Base-by-base conservation (phyloP, 2,329 filamentous ascomycete genomes). In the Colletotrichum graminicola region DNA sequence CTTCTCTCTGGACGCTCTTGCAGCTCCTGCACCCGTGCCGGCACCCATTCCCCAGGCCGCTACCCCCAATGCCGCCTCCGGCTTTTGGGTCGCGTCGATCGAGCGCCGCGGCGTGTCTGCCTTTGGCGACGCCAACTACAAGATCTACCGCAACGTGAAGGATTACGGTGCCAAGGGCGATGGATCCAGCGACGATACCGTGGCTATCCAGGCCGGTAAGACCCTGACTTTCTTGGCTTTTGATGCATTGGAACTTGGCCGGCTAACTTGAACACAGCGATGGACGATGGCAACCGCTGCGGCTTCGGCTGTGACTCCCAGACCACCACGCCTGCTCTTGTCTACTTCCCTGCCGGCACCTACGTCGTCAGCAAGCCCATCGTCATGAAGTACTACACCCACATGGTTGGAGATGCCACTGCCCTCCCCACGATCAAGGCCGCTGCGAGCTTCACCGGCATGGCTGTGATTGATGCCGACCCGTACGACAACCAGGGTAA, bases 311-410 rank as follows among this genome's bases (percentile, higher is more conserved):
- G 95, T 79, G 93, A 96, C 79, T 97, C 94, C 1, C 90, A 89
- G 41, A 98, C 95, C 3, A 88, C 89, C n/a, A 90, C 90, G 1
- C 95, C 95, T 0, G 95, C 94, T 34, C 84, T 98, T 18, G 90
- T 98, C 64, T 98, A 97, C 85, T 97, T 98, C 85, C 95, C 94
- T 49, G 86, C 93, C 14, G 95, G 95, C 75, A 97, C 91, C 67
- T 98, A 98, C 78, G 78, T 93, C 23, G 91, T 98, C 76, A 94
- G 90, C 79, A 88, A 86, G 77, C 93, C 95, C 29, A 89, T 98
- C 75, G 83, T 94, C 62, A 92, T 94, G 80, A 92, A 92, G 81
- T 98, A 98, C 86, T 97, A 97, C 85, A 97, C 95, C 12, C 94
- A 98, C 80, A 89, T 98, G 73, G 86, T 98, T 45, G 95, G 95